Evolutionary conservation across 371 early-diverging fungal genomes (phyloP), one percentile per base, ranked within the genome.

Genomic region (Lichtheimia ramosa): DNA sequence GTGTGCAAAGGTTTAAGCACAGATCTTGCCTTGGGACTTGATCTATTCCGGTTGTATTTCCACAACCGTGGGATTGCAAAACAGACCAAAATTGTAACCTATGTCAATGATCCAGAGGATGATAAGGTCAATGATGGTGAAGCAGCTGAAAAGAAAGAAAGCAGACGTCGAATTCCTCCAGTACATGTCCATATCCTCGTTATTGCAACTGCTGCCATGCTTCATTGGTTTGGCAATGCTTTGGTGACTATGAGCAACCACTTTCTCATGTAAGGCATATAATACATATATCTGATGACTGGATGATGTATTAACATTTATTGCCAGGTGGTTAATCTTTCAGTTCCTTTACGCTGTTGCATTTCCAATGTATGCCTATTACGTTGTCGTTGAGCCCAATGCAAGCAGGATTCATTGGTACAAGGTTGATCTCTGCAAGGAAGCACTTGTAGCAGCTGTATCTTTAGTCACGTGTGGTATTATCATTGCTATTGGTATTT

Each of bases 1-100:
- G 28, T 34, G 28, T 34, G 10, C 25, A 34, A 0, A 34, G 76
- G 71, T 63, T 65, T 59, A 0, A 16, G 14, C 34, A 46, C 5
- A 14, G 59, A 51, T 15, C 28, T 48, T 62, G 43, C 34, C 8
- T 21, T 62, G 34, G 16, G 25, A 6, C 8, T 49, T 20, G 14
- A 50, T 12, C 23, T 43, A 2, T 56, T 66, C 27, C 34, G 58
- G 28, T 12, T 54, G 5, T 25, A 34, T 46, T 46, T 20, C 18
- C 46, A 46, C 46, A 46, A 46, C 20, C 46, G 46, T 6, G 5
- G 10, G 20, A 46, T 46, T 18, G 46, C 46, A n/a, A 20, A 46
- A 15, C 0, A n/a, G 46, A 20, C 20, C 18, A 20, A n/a, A 0
- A 12, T n/a, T n/a, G 46, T 46, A 1, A 18, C 46, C 46, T n/a